These are phyloP conservation scores for Lotus japonicus DNA, from an alignment of 306 rosid genomes.

Conservation along the genomic window DNA sequence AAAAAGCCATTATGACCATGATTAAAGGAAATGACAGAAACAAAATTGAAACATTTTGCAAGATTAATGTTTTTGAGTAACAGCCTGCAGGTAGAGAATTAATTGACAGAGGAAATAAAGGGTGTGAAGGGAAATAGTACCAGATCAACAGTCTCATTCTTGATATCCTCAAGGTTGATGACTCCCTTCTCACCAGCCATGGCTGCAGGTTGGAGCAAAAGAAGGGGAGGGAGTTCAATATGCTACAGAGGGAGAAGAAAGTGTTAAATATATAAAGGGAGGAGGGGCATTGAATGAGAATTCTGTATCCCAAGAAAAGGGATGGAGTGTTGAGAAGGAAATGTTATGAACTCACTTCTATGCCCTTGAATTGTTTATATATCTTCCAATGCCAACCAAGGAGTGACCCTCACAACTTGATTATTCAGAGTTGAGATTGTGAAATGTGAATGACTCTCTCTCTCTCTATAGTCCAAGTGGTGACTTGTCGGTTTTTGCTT, in stretches of 20 bases:
- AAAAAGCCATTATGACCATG: background rate
- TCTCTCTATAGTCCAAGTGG: background rate
- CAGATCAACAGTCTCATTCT: constrained; percentile 94
- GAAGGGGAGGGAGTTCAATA: too few relatives aligned
- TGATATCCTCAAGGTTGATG: constrained; percentile 64
- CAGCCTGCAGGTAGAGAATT: too few relatives aligned
- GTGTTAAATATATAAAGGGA: background rate
- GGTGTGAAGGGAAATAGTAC: constrained; percentile 25
- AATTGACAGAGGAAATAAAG: too few relatives aligned
- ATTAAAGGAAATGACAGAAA: background rate
- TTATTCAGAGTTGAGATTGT: background rate
- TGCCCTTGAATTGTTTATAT: constrained; percentile 16
- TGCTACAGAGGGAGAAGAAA: background rate
- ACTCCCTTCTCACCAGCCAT: constrained; percentile 44
- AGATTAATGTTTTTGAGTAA: background rate
- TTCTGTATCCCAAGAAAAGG: constrained; percentile 36
- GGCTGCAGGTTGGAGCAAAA: background rate
- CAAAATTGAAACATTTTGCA: background rate
- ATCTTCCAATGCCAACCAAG: background rate
- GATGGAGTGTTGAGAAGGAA: background rate
- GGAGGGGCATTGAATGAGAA: constrained; percentile 34
- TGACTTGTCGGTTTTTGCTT: too few relatives aligned
- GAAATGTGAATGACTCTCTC: background rate
- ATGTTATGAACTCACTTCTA: background rate
- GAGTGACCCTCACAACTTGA: background rate